phyloP scores from a whole-genome alignment of 257 asterid species.

The Ophiorrhiza pumila region DNA sequence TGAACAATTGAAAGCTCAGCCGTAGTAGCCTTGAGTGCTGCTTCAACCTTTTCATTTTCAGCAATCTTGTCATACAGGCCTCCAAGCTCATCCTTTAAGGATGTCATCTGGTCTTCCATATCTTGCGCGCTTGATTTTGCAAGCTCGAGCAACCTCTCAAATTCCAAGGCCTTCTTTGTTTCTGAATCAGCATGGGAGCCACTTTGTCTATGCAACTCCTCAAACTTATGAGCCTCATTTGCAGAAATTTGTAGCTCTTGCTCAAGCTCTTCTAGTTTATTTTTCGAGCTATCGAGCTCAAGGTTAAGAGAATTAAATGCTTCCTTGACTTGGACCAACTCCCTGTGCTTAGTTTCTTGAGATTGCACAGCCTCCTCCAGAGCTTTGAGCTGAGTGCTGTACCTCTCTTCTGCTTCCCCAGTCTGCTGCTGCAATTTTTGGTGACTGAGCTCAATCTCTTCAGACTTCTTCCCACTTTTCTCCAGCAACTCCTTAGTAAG shows the following conservation, averaged over 20 bases:
- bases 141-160: conserved; percentile 63
- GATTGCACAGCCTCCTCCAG: conserved; percentile 59
- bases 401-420: conserved; percentile 51
- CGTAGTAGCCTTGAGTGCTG: conserved; percentile 41
- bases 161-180: conserved; percentile 54
- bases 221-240: conserved; percentile 54
- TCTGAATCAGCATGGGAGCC: conserved; percentile 71
- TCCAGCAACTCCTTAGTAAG: conserved; percentile 47
- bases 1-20: conserved; percentile 57
- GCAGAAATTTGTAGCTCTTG: conserved; percentile 44
- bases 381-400: conserved; percentile 47
- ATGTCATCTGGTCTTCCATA: conserved; percentile 56
- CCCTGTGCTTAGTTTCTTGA: conserved; percentile 54
- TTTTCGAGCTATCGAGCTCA: conserved; percentile 63
- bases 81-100: conserved; percentile 54
- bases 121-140: conserved; percentile 56
- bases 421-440: conserved; percentile 51
- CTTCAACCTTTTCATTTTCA: conserved; percentile 68
- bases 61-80: conserved; percentile 47
- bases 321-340: conserved; percentile 52
- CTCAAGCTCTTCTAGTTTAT: conserved; percentile 62
- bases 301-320: conserved; percentile 53
- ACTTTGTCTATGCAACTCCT: conserved; percentile 74
- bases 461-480: conserved; percentile 39
- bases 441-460: conserved; percentile 52